Base-by-base conservation (phyloP, 495 filamentous ascomycete genomes). In the Aspergillus nidulans region DNA sequence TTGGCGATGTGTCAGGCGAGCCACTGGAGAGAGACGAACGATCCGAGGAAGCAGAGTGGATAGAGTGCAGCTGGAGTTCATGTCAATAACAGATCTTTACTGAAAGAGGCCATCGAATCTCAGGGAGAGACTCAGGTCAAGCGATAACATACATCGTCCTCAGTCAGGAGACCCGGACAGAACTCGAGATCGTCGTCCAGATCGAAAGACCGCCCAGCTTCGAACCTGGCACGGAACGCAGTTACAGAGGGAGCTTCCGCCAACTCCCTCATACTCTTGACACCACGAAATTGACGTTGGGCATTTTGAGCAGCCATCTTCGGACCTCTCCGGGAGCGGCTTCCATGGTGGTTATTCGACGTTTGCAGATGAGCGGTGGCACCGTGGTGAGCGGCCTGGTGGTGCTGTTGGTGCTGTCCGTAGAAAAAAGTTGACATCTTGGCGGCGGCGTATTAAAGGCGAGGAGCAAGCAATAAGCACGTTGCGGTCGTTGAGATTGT, bases 141-240 rank as follows among this genome's bases (percentile, higher is more conserved):
- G 56, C 53, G 54, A 51, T 46, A 60, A 88, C 91, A 81, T 85
- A 96, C 92, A 83, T 98, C 94, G 72, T 85, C 91, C 69, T 97
- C 92, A 21, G 92, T 96, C 77, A 97, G 78, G 59, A 98, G 81
- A 61, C 86, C 84, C 3, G 94, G 94, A 68, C 94, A 97, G 73
- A 98, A 98, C 69, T 96, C 87, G 74, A 97, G 77, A 69, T 98
- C 94, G 67, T 98, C 94, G 62, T 97, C 92, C 61, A 99, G 77
- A 61, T 99, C 94, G 67, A 99, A 99, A 20, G 92, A 96, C 51
- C 91, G 85, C 41, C 87, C 90, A 60, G 91, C 89, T 69, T 97
- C 92, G 67, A 95, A 95, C 65, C 88, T 82, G 38, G 83, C 81
- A 54, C 92, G 87, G 73, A 90, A 96, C 56, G 85, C 83, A 43